Evolutionary conservation across 441 rosid genomes (phyloP).

Genomic region (Metrosideros polymorpha): DNA sequence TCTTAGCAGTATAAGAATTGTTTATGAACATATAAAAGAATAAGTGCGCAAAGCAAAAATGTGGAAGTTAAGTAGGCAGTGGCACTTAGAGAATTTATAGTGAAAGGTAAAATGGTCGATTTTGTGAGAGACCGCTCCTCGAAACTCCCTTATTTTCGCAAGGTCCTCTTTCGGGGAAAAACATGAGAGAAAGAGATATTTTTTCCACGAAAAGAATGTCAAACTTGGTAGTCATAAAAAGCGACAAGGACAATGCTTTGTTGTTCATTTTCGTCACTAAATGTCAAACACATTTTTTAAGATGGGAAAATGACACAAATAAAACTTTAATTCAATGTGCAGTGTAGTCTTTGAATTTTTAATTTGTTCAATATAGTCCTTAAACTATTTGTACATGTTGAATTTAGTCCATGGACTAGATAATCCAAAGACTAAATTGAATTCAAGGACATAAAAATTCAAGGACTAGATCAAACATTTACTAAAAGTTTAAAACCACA

Average conservation of each 20-base stretch:
- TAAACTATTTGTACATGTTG: no score
- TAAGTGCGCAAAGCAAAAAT: neutral
- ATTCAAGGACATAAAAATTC: no score
- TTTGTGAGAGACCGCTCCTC: neutral
- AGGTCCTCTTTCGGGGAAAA: neutral
- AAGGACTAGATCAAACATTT: no score
- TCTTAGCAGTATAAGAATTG: neutral
- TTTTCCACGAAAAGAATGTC: neutral
- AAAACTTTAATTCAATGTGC: no score
- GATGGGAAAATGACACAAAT: no score
- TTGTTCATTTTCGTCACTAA: neutral
- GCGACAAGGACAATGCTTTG: neutral
- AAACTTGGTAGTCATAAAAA: neutral
- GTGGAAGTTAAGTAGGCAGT: neutral
- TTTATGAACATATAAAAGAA: neutral
- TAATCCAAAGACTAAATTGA: no score
- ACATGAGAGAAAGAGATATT: neutral
- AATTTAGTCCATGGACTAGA: no score
- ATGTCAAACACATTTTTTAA: neutral
- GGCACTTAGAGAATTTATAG: neutral
- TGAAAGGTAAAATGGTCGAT: neutral
- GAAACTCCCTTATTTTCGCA: neutral
- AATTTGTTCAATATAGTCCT: no score
- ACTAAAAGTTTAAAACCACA: no score
- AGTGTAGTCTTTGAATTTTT: no score